Percentiles rank a stretch among this genome's conserved stretches.
Conservation (phyloP, 2,329 filamentous ascomycete genomes). For the Cryphonectria naterciae region DNA sequence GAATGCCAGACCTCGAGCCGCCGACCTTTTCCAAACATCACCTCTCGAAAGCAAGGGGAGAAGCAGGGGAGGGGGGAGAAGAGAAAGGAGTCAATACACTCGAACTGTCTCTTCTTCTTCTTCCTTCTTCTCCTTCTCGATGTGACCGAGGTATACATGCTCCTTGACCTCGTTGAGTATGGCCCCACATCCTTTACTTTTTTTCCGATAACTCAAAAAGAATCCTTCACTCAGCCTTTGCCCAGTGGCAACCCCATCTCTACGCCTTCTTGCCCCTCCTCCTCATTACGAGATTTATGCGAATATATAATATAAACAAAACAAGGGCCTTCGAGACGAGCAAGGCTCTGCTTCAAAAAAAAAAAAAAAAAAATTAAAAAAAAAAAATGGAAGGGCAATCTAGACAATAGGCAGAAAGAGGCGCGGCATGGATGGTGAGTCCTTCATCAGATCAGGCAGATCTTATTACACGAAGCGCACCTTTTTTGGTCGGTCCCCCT, state of each 20-base stretch:
- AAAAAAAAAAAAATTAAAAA: no score
- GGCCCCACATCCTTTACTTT: not conserved
- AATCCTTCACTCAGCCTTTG: not conserved
- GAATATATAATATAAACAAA: not conserved
- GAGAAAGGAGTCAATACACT: no score
- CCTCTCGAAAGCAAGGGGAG: no score
- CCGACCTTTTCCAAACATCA: constrained; percentile 26
- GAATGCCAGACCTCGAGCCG: constrained; percentile 15
- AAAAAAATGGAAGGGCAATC: not conserved
- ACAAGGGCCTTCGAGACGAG: not conserved
- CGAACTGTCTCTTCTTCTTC: no score
- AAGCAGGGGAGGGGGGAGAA: no score
- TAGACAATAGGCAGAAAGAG: no score
- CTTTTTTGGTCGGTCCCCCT: constrained; percentile 9
- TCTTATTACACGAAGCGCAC: constrained; percentile 12
- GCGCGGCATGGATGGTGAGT: not conserved
- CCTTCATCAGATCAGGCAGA: constrained; percentile 11
- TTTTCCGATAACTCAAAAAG: no score
- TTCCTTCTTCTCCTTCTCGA: no score
- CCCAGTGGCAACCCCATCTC: not conserved
- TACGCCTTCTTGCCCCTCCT: no score
- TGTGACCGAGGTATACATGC: no score
- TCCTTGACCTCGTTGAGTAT: not conserved
- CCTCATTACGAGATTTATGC: not conserved
- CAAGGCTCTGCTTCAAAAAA: not conserved